Percentiles rank a stretch among this genome's conserved stretches.
These are phyloP conservation scores for Kockiozyma suomiensis DNA, from an alignment of 805 yeast species.

Conservation along the genomic window DNA sequence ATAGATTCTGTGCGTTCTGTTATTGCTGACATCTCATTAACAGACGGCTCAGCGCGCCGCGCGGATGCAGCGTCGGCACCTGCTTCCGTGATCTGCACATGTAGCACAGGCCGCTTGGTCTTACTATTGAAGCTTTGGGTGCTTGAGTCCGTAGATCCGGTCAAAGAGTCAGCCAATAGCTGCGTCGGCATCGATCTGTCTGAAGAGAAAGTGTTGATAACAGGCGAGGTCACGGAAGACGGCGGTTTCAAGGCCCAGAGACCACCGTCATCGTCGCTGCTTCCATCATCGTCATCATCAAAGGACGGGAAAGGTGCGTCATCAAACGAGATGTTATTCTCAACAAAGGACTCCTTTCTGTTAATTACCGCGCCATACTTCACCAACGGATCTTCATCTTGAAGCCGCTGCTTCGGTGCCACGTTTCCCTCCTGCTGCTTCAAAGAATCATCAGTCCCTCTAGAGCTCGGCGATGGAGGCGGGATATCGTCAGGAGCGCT, in stretches of 20 bases:
- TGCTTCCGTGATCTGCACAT: conserved; percentile 27
- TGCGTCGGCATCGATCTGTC: conserved; percentile 13
- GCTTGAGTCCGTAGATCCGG: conserved; percentile 9
- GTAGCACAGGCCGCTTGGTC: conserved; percentile 28
- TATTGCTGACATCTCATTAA: conserved; percentile 24
- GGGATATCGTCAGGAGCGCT: conserved; percentile 1
- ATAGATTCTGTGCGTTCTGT: conserved; percentile 26
- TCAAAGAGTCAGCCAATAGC: conserved; percentile 4
- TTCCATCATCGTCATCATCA: conserved; percentile 28
- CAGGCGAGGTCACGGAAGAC: not conserved
- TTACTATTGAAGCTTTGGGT: conserved; percentile 19
- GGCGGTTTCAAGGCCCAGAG: conserved; percentile 55
- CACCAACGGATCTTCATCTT: not conserved
- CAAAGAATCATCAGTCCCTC: not conserved
- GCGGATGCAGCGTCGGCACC: not conserved
- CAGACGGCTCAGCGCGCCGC: not conserved
- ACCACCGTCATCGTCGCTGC: conserved; percentile 51
- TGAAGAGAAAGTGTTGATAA: not conserved
- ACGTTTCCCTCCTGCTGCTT: too few species aligned
- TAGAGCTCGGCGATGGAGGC: not conserved
- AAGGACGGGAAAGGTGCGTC: conserved; percentile 59
- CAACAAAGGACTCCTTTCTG: conserved; percentile 59
- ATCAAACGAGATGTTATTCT: conserved; percentile 73
- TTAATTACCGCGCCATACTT: not conserved
- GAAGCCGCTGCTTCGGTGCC: not conserved